phyloP scores from a whole-genome alignment of 73 alveolate genomes.

The Paramecium pentaurelia region DNA sequence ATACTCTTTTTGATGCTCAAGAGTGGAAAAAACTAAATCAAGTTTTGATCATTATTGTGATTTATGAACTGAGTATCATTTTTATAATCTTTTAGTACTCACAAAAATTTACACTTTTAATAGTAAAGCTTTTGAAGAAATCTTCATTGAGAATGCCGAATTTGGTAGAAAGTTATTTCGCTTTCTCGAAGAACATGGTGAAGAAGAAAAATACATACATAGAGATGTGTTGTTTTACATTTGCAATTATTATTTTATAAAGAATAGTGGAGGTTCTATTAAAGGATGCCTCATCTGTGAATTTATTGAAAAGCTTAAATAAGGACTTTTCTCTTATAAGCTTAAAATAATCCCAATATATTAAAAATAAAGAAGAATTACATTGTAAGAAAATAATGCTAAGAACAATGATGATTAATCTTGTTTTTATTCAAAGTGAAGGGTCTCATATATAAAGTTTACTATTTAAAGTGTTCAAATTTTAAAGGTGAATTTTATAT shows the following conservation, averaged over 20 bases:
- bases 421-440: too few species aligned
- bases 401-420: too few species aligned
- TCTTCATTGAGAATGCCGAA: conserved; percentile 35
- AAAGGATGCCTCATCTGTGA: not conserved
- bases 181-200: not conserved
- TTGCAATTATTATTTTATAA: not conserved
- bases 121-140: conserved; percentile 18
- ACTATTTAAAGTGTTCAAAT: too few species aligned
- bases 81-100: not conserved
- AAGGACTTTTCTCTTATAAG: not conserved
- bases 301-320: not conserved
- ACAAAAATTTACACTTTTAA: not conserved
- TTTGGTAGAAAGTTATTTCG: conserved; percentile 22
- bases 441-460: too few species aligned
- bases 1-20: not conserved
- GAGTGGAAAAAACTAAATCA: not conserved
- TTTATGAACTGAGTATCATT: not conserved
- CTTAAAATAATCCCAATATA: not conserved
- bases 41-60: conserved; percentile 35
- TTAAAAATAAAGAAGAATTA: conserved; percentile 1
- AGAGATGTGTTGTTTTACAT: not conserved
- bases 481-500: too few species aligned
- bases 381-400: not conserved
- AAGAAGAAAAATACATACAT: not conserved
- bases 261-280: conserved; percentile 45